Percentiles rank a stretch among this genome's conserved stretches.
These are phyloP conservation scores for Amanita pallidorosea DNA, from an alignment of 768 basidiomycete species.

Conservation along the genomic window DNA sequence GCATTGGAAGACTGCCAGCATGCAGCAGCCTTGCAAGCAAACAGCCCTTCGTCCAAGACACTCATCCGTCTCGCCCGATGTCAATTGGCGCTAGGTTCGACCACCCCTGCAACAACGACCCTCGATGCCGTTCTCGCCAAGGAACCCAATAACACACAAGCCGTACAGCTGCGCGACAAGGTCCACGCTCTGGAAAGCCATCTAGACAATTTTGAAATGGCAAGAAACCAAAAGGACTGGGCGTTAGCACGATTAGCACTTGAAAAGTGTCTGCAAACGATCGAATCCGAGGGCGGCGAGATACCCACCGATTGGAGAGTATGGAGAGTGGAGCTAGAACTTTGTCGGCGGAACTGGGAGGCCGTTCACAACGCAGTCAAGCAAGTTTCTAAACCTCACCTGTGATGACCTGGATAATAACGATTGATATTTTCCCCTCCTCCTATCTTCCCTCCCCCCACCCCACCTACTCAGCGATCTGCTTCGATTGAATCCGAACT, in stretches of 20 bases:
- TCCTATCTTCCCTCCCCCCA: background rate
- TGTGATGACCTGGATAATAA: background rate
- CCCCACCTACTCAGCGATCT: slow-evolving; percentile 44
- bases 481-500: slow-evolving; percentile 57
- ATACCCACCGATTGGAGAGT: slow-evolving; percentile 72
- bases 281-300: slow-evolving; percentile 68
- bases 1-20: slow-evolving; percentile 75
- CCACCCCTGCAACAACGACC: slow-evolving; percentile 58
- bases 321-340: slow-evolving; percentile 71
- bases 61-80: slow-evolving; percentile 76
- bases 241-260: slow-evolving; percentile 67
- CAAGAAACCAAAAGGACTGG: slow-evolving; percentile 59
- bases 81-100: slow-evolving; percentile 68
- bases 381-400: slow-evolving; percentile 27
- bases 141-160: slow-evolving; percentile 52
- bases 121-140: slow-evolving; percentile 48
- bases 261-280: slow-evolving; percentile 63
- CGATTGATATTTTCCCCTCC: slow-evolving; percentile 3
- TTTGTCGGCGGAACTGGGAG: slow-evolving; percentile 63
- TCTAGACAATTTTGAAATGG: slow-evolving; percentile 48
- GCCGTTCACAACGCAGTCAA: slow-evolving; percentile 65
- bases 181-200: slow-evolving; percentile 55
- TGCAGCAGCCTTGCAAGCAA: slow-evolving; percentile 55
- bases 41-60: slow-evolving; percentile 59
- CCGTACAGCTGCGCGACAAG: slow-evolving; percentile 50